Evolutionary conservation across 306 rosid genomes (phyloP).

Genomic region (Leucaena leucocephala): DNA sequence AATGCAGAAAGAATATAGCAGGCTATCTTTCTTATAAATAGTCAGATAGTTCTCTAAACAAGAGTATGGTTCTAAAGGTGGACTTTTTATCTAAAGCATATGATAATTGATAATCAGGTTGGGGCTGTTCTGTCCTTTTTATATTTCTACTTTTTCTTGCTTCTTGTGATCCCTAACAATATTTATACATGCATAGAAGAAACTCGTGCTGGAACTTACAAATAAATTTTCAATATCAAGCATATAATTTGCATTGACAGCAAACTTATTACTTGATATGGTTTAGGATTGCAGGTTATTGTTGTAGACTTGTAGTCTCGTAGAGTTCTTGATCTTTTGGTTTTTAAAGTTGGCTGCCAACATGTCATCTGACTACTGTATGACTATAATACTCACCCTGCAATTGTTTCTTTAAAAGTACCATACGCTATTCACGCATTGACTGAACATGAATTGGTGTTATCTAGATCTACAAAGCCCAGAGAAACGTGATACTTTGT

Average conservation of each 20-base stretch:
- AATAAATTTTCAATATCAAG: background rate
- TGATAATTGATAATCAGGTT: background rate
- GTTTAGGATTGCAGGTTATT: background rate
- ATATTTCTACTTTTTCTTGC: background rate
- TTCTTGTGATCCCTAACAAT: background rate
- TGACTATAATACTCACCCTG: background rate
- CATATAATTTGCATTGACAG: background rate
- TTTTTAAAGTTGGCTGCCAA: background rate
- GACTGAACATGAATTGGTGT: slow-evolving; percentile 4
- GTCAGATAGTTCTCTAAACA: background rate
- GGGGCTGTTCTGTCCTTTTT: background rate
- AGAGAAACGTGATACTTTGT: slow-evolving; percentile 67
- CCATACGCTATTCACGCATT: background rate
- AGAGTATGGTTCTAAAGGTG: background rate
- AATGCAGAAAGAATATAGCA: background rate
- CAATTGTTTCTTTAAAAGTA: background rate
- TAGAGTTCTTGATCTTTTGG: background rate
- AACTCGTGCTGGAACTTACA: background rate
- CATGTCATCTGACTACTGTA: background rate
- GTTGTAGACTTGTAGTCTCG: too few relatives aligned
- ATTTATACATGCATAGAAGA: background rate
- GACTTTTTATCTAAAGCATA: background rate
- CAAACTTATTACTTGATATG: background rate
- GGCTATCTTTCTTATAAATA: background rate
- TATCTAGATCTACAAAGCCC: slow-evolving; percentile 69